These are phyloP conservation scores for Candida dajiaensis DNA, from an alignment of 805 yeast genomes.

Conservation along the genomic window DNA sequence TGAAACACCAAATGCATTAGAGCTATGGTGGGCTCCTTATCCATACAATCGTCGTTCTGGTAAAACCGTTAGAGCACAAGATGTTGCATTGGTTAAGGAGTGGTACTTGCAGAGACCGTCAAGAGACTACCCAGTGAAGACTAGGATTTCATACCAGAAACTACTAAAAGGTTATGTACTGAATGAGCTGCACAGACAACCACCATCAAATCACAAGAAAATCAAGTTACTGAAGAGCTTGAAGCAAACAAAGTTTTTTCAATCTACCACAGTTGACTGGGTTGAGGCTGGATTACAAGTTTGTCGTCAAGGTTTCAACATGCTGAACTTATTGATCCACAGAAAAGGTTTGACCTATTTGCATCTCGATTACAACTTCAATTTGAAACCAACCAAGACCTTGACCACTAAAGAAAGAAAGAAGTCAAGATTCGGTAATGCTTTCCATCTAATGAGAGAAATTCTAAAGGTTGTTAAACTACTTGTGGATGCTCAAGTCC, in stretches of 20 bases:
- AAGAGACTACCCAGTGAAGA: slow-evolving; percentile 60
- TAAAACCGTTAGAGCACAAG: slow-evolving; percentile 73
- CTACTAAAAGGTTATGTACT: slow-evolving; percentile 70
- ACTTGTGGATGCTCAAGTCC: slow-evolving; percentile 90
- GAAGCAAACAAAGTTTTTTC: slow-evolving; percentile 80
- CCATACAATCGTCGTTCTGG: slow-evolving; percentile 83
- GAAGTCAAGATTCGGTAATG: slow-evolving; percentile 92
- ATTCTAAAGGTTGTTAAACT: slow-evolving; percentile 77
- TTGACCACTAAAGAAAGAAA: slow-evolving; percentile 94
- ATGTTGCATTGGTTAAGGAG: slow-evolving; percentile 74
- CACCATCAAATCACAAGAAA: slow-evolving; percentile 41
- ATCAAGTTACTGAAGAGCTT: slow-evolving; percentile 58
- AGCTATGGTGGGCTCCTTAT: slow-evolving; percentile 73
- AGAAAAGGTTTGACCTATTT: slow-evolving; percentile 85
- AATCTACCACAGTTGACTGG: slow-evolving; percentile 93
- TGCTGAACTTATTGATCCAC: slow-evolving; percentile 86
- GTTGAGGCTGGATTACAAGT: slow-evolving; percentile 96
- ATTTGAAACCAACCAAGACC: slow-evolving; percentile 93
- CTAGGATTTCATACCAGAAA: slow-evolving; percentile 83
- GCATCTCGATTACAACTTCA: slow-evolving; percentile 93
- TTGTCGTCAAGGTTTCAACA: slow-evolving; percentile 88
- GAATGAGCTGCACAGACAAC: slow-evolving; percentile 56
- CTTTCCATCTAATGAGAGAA: slow-evolving; percentile 91
- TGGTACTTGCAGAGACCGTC: slow-evolving; percentile 77
- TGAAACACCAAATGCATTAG: slow-evolving; percentile 49